Evolutionary conservation across 2,329 filamentous ascomycete species (phyloP), one percentile per base, ranked within the genome.

Genomic region (Hymenoscyphus repandus): DNA sequence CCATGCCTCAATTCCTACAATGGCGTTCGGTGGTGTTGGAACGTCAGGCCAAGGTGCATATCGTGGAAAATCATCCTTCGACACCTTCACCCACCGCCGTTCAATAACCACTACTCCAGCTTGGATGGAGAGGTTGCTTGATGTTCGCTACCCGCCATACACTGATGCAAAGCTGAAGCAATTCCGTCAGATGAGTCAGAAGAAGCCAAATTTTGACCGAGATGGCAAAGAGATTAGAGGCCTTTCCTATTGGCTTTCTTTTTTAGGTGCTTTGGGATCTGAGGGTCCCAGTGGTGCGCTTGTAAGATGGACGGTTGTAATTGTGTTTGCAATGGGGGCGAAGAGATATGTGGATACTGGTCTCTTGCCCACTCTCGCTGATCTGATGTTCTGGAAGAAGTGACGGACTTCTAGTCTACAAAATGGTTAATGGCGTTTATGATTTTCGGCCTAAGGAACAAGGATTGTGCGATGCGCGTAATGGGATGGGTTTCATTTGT

Each of bases 11-110:
- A 78, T 93, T 56, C 78, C 80, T 31, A 88, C 83, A 2, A 73
- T 93, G 1, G 75, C 86, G 34, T 95, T 95, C 66, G 90, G 90
- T 57, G 90, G 90, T 61, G 85, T 95, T 6, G 90, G 90, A 57
- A 79, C 86, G 59, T 89, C 84, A 40, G 90, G 90, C 48, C 77
- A 78, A 54, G 90, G 90, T 54, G 73, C 80, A 30, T 95, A 95
- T 73, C 82, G 87, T 60, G 90, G 90, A 53, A 82, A 83, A 63
- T 76, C 85, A n/a, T 80, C 77, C 1, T 88, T 88, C 68, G 83
- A 88, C 60, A 72, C 72, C 58, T 88, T 86, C 64, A 80, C 80
- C 1, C 84, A 88, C 66, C 73, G 74, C 31, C 71, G 77, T 36
- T 70, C 69, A 45, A 69, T 88, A 32, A 79, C 81, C 18, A 76